Evolutionary conservation across 352 stramenopile genomes (phyloP).

Genomic region (Phytopythium kandeliae): DNA sequence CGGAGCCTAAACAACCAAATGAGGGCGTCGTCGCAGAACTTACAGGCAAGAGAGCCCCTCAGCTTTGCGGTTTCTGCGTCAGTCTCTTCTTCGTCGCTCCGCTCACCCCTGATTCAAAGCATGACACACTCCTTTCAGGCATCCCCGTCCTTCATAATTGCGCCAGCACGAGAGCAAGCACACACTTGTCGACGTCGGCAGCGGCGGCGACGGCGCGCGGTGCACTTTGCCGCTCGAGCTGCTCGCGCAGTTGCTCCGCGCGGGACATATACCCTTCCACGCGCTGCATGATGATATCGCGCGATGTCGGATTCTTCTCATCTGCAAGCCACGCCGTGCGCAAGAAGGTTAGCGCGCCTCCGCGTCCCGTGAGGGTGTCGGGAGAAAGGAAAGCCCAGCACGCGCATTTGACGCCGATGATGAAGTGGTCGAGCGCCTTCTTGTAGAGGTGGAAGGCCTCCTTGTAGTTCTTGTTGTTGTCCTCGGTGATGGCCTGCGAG

Average conservation of each 20-base stretch:
- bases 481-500: slow-evolving; percentile 79
- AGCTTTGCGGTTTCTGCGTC: slow-evolving; percentile 96
- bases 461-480: slow-evolving; percentile 89
- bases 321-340: slow-evolving; percentile 50
- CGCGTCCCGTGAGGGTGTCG: too few species aligned
- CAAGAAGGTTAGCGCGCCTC: too few species aligned
- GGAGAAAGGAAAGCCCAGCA: slow-evolving; percentile 6
- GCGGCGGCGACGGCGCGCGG: slow-evolving; percentile 53
- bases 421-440: slow-evolving; percentile 87
- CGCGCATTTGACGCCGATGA: slow-evolving; percentile 87
- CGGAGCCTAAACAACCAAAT: slow-evolving; percentile 7
- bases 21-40: too few species aligned
- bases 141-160: too few species aligned
- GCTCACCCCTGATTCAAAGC: slow-evolving; percentile 44
- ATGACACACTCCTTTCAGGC: background rate
- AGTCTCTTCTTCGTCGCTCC: slow-evolving; percentile 86
- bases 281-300: slow-evolving; percentile 88
- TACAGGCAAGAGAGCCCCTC: slow-evolving; percentile 88
- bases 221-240: slow-evolving; percentile 60
- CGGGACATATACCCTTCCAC: slow-evolving; percentile 89
- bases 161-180: background rate
- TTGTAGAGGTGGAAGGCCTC: slow-evolving; percentile 85
- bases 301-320: slow-evolving; percentile 89
- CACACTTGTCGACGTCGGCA: slow-evolving; percentile 73
- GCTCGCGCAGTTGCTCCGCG: slow-evolving; percentile 80